Evolutionary conservation across 2,329 filamentous ascomycete genomes (phyloP).

Genomic region (Cytospora schulzeri): DNA sequence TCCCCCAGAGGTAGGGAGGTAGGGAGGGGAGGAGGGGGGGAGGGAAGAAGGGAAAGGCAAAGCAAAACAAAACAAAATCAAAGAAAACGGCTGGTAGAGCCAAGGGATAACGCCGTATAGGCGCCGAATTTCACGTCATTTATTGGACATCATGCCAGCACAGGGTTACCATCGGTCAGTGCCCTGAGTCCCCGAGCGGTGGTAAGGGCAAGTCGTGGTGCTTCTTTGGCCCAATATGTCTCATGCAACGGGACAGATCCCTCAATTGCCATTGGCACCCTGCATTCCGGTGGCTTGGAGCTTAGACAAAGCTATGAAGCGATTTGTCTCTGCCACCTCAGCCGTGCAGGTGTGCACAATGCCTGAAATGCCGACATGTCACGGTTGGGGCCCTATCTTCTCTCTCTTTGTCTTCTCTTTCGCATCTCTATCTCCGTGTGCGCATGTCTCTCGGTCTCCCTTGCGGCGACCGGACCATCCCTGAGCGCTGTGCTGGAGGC

Average conservation of each 20-base stretch:
- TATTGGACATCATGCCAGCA: conserved; percentile 1
- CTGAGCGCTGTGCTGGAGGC: background rate
- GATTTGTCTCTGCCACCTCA: background rate
- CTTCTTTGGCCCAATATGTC: conserved; percentile 4
- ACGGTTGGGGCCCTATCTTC: no score
- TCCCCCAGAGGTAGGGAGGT: background rate
- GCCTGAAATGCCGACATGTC: no score
- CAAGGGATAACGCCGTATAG: background rate
- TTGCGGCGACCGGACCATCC: background rate
- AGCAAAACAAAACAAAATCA: background rate
- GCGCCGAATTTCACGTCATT: background rate
- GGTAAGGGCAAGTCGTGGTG: background rate
- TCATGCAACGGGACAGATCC: conserved; percentile 1
- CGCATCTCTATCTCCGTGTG: no score
- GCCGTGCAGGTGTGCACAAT: background rate
- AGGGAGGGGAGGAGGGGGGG: no score
- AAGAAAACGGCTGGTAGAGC: background rate
- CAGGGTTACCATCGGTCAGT: background rate
- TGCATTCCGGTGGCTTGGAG: conserved; percentile 3
- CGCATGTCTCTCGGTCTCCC: background rate
- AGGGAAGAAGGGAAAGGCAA: no score
- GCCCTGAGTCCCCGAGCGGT: background rate
- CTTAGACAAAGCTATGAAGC: conserved; percentile 2
- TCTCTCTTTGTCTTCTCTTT: no score
- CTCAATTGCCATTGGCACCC: conserved; percentile 10